Evolutionary conservation across 2,329 filamentous ascomycete genomes (phyloP).

Genomic region (Grosmannia penicillata): DNA sequence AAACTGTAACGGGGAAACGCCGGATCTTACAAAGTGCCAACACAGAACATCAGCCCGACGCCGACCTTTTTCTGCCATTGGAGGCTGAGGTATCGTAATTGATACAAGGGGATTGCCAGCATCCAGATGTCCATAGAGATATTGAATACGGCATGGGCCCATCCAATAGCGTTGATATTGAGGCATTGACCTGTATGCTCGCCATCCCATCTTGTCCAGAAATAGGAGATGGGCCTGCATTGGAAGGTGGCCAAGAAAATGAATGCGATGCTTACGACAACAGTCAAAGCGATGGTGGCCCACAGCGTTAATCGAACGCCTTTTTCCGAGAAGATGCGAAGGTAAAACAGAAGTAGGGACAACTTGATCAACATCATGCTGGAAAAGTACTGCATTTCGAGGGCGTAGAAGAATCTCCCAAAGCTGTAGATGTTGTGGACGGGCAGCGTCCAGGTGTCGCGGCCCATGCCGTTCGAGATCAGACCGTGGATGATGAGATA

Average conservation of each 20-base stretch:
- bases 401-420: conserved; percentile 24
- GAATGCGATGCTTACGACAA: conserved; percentile 25
- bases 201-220: conserved; percentile 38
- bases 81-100: conserved; percentile 23
- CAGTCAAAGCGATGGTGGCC: conserved; percentile 23
- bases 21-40: conserved; percentile 21
- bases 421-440: conserved; percentile 27
- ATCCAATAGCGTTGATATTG: conserved; percentile 30
- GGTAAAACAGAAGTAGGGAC: conserved; percentile 37
- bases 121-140: conserved; percentile 37
- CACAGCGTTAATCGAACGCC: conserved; percentile 24
- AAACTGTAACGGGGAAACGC: not conserved
- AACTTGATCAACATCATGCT: conserved; percentile 31
- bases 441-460: conserved; percentile 33
- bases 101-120: conserved; percentile 31
- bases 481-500: conserved; percentile 16
- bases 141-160: conserved; percentile 34
- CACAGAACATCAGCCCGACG: conserved; percentile 29
- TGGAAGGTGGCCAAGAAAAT: conserved; percentile 29
- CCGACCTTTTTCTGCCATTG: conserved; percentile 31
- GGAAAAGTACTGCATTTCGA: conserved; percentile 27
- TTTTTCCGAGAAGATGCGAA: conserved; percentile 32
- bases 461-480: conserved; percentile 27
- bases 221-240: conserved; percentile 33
- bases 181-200: conserved; percentile 30